These are phyloP conservation scores for Trametes sanguinea DNA, from an alignment of 768 basidiomycete genomes.

Conservation along the genomic window DNA sequence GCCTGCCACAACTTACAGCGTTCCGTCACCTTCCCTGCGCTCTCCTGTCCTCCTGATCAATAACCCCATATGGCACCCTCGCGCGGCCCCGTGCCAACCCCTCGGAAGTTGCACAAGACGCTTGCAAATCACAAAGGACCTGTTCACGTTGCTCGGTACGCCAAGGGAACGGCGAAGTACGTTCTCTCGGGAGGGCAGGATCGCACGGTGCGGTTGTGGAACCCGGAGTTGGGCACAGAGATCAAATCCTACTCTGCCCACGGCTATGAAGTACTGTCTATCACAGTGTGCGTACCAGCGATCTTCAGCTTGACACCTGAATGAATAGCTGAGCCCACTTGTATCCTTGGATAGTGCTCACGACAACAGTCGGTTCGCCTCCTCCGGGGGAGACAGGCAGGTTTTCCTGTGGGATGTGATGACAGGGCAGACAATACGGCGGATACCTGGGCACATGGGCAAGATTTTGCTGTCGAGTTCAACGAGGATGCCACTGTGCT, in stretches of 20 bases:
- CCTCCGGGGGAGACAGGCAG: conserved; percentile 90
- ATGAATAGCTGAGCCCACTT: not conserved
- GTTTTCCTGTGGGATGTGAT: conserved; percentile 97
- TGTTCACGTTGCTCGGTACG: conserved; percentile 89
- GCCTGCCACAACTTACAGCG: not conserved
- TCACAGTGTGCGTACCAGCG: conserved; percentile 70
- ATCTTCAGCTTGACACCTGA: not conserved
- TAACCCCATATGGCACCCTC: conserved; percentile 34
- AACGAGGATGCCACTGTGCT: conserved; percentile 85
- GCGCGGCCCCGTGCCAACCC: conserved; percentile 46
- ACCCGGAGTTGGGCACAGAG: conserved; percentile 80
- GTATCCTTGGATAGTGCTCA: conserved; percentile 57
- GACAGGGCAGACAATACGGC: conserved; percentile 77
- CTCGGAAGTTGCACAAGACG: conserved; percentile 63
- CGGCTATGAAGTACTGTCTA: conserved; percentile 91
- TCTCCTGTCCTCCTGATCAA: not conserved
- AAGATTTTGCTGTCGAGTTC: conserved; percentile 92
- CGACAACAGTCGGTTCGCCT: conserved; percentile 94
- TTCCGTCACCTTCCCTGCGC: not conserved
- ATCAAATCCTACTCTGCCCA: conserved; percentile 91
- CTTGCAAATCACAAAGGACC: conserved; percentile 76
- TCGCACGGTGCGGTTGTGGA: conserved; percentile 88
- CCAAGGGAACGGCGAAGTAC: conserved; percentile 86
- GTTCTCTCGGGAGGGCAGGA: conserved; percentile 94
- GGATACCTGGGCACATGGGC: conserved; percentile 86